These are phyloP conservation scores for Endotrypanum monterogeii DNA, from an alignment of 208 protist species.

Conservation along the genomic window DNA sequence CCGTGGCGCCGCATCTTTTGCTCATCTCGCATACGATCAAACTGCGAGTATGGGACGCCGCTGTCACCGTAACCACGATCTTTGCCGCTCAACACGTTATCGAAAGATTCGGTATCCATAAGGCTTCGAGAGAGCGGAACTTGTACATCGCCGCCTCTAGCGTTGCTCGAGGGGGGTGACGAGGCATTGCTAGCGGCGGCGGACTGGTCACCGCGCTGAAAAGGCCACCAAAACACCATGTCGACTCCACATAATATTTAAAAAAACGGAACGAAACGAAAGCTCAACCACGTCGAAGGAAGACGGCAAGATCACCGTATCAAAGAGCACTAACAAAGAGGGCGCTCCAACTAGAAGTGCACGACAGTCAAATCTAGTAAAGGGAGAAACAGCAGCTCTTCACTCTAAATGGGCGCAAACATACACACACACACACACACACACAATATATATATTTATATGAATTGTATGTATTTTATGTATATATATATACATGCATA, in stretches of 20 bases:
- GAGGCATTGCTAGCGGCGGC: background rate
- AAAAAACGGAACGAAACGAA: background rate
- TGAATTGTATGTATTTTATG: background rate
- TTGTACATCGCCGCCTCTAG: background rate
- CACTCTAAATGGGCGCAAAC: too few species aligned
- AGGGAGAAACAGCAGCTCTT: background rate
- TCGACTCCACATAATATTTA: background rate
- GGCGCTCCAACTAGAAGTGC: background rate
- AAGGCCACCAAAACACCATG: slow-evolving; percentile 36
- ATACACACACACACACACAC: too few species aligned
- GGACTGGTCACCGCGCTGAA: slow-evolving; percentile 6
- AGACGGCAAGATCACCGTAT: too few species aligned
- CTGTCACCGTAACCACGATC: slow-evolving; percentile 30
- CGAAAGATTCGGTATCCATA: slow-evolving; percentile 16
- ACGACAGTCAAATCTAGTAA: background rate
- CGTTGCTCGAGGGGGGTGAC: slow-evolving; percentile 2
- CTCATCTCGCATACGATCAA: slow-evolving; percentile 38
- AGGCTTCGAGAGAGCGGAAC: slow-evolving; percentile 18
- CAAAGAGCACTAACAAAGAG: background rate
- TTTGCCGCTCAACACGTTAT: slow-evolving; percentile 10
- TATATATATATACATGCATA: background rate
- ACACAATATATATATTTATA: too few species aligned
- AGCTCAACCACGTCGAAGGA: too few species aligned
- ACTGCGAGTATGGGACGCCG: slow-evolving; percentile 24
- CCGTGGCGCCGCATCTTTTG: slow-evolving; percentile 33